These are phyloP conservation scores for Seiridium unicorne DNA, from an alignment of 2,329 filamentous ascomycete genomes.

Conservation along the genomic window DNA sequence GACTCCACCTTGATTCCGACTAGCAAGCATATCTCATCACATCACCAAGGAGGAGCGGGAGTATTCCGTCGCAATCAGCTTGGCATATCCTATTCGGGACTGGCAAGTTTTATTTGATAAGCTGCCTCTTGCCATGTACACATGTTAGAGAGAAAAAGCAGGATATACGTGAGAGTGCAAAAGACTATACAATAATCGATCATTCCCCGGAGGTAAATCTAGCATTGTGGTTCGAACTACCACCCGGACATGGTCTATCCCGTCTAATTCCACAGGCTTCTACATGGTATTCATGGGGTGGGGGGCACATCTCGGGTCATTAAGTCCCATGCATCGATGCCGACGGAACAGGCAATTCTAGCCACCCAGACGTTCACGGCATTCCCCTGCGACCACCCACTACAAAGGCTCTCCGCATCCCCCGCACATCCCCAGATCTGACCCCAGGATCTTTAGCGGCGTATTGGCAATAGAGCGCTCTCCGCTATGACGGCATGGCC, in stretches of 20 bases:
- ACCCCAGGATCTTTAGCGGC: background rate
- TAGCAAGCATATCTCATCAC: background rate
- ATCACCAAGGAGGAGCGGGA: background rate
- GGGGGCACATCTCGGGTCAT: background rate
- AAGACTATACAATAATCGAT: no score
- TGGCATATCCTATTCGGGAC: no score
- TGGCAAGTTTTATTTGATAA: no score
- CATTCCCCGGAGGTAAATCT: no score
- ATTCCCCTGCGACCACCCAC: background rate
- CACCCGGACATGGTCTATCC: no score
- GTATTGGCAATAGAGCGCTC: background rate
- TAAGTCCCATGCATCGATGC: background rate
- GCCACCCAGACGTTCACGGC: background rate
- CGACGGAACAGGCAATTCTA: background rate
- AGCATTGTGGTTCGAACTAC: no score
- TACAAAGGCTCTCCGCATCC: background rate
- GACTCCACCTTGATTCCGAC: background rate
- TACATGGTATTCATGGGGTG: background rate
- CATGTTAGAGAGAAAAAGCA: no score
- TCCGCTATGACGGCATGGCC: background rate
- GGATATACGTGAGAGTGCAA: no score
- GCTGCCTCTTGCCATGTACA: no score
- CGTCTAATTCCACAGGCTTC: no score
- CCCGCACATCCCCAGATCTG: background rate
- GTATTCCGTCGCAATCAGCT: background rate